Evolutionary conservation across 768 basidiomycete species (phyloP).

Genomic region (Podaxis sp.): DNA sequence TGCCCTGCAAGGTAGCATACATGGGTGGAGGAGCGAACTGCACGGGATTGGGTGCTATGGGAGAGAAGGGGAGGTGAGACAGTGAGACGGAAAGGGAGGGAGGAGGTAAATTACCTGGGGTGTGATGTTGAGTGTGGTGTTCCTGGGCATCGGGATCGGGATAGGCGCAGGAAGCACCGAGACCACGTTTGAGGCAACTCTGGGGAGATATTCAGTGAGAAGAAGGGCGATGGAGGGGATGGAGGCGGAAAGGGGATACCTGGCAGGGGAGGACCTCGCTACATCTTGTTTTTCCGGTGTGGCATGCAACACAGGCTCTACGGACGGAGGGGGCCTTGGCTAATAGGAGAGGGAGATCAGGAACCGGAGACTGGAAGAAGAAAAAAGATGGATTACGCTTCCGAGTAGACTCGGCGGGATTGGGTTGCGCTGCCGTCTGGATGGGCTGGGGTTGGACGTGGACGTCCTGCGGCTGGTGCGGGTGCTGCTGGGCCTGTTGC

Average conservation of each 20-base stretch:
- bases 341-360: conserved; percentile 22
- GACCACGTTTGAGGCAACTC: conserved; percentile 81
- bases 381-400: conserved; percentile 48
- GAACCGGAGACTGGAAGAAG: conserved; percentile 15
- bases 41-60: conserved; percentile 25
- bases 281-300: conserved; percentile 79
- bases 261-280: conserved; percentile 81
- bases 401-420: conserved; percentile 36
- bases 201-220: conserved; percentile 21
- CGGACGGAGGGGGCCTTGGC: conserved; percentile 81
- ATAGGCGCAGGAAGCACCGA: conserved; percentile 67
- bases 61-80: conserved; percentile 11
- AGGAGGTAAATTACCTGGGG: conserved; percentile 27
- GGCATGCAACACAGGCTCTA: conserved; percentile 76
- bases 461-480: conserved; percentile 20
- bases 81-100: conserved; percentile 3
- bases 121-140: conserved; percentile 27
- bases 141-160: conserved; percentile 64
- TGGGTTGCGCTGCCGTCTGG: conserved; percentile 21
- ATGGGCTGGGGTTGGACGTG: conserved; percentile 22
- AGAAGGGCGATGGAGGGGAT: conserved; percentile 1
- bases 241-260: conserved; percentile 31
- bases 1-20: conserved; percentile 41
- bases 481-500: conserved; percentile 34
- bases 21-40: conserved; percentile 46